Percentiles rank a stretch among this genome's conserved stretches.
Evolutionary conservation across 129 eudicot genomes (phyloP).

Genomic region (Deinandra increscens): DNA sequence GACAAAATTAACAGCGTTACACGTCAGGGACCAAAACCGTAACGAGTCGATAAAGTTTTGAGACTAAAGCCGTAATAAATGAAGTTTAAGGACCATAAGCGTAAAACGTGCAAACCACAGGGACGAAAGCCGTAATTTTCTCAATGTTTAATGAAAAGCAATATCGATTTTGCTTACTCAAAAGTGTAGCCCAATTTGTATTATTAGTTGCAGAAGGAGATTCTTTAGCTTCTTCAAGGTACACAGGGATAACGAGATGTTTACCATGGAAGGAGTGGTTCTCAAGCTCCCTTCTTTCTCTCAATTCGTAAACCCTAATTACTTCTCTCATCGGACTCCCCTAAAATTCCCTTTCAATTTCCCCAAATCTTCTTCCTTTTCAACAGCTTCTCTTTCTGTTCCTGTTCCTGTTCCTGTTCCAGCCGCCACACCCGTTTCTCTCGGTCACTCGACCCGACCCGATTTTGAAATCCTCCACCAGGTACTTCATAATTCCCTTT

Average conservation of each 20-base stretch:
- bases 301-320: conserved; percentile 40
- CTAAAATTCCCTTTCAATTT: conserved; percentile 18
- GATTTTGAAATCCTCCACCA: conserved; percentile 92
- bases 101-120: too few species aligned
- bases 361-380: conserved; percentile 32
- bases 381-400: conserved; percentile 39
- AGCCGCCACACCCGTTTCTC: conserved; percentile 39
- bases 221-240: too few species aligned
- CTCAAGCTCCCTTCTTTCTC: conserved; percentile 47
- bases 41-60: too few species aligned
- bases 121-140: too few species aligned
- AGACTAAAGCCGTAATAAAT: too few species aligned
- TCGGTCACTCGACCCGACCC: conserved; percentile 75
- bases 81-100: too few species aligned
- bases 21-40: too few species aligned
- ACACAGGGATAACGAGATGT: conserved; percentile 22
- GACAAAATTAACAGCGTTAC: too few species aligned
- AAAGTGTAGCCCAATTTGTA: too few species aligned
- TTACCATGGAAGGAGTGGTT: conserved; percentile 44
- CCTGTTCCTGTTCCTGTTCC: conserved; percentile 46
- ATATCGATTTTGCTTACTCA: too few species aligned
- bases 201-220: too few species aligned
- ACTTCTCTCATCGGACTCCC: conserved; percentile 22
- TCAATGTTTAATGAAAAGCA: too few species aligned
- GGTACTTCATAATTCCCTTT: conserved; percentile 35